Conservation (phyloP, 2,329 filamentous ascomycete genomes). For the Colletotrichum abscissum region DNA sequence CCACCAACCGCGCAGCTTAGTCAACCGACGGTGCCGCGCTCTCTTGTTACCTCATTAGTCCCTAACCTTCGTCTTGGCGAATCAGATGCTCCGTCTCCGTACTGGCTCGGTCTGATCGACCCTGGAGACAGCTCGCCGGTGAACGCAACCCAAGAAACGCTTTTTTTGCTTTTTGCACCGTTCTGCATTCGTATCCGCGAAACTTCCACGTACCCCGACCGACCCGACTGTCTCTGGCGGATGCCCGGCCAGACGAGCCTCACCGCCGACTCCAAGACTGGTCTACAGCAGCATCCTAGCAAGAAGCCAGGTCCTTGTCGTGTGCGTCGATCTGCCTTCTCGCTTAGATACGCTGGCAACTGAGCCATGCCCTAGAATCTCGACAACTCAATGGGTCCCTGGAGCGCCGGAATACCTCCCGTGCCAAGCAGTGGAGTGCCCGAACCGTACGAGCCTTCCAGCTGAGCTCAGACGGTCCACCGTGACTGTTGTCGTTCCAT, state of each 20-base stretch:
- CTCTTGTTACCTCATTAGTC: not conserved
- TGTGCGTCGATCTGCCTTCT: not conserved
- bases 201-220: not conserved
- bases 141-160: not conserved
- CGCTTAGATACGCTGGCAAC: not conserved
- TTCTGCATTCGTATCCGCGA: slow-evolving; percentile 14
- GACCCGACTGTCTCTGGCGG: not conserved
- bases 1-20: slow-evolving; percentile 14
- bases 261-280: slow-evolving; percentile 15
- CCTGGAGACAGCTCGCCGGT: not conserved
- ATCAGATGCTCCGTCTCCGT: not conserved
- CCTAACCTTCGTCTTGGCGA: not conserved
- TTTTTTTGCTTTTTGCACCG: slow-evolving; percentile 6
- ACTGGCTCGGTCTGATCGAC: not conserved
- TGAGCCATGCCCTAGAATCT: not conserved
- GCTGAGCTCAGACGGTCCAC: not conserved
- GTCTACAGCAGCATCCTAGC: not conserved
- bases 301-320: not conserved
- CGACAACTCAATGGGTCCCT: not conserved
- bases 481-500: not conserved
- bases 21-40: not conserved
- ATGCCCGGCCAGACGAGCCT: slow-evolving; percentile 1
- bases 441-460: slow-evolving; percentile 1
- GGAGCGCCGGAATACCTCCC: not conserved
- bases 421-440: not conserved